Percentiles rank a stretch among this genome's conserved stretches.
These are phyloP conservation scores for Nannizzia gypsea DNA, from an alignment of 2,329 filamentous ascomycete species.

Conservation along the genomic window DNA sequence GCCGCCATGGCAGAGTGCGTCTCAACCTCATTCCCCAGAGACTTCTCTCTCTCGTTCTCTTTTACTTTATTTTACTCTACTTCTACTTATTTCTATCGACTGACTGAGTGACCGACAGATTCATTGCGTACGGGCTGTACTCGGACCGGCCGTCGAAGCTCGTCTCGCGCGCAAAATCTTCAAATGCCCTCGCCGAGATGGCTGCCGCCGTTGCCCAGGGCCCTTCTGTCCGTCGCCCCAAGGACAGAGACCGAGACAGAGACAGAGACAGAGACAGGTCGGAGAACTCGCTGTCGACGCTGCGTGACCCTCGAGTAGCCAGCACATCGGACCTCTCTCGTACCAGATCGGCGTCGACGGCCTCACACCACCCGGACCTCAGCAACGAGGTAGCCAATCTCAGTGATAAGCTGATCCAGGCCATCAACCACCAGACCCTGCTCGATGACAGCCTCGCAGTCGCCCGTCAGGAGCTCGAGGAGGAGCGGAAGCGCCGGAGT, in stretches of 20 bases:
- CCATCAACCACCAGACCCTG: conserved; percentile 89
- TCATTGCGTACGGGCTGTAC: conserved; percentile 11
- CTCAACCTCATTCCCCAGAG: conserved; percentile 4
- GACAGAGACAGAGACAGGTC: neutral
- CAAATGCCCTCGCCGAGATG: conserved; percentile 30
- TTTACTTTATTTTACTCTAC: conserved; percentile 19
- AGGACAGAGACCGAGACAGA: neutral
- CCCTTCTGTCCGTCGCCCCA: neutral
- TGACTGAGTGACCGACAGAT: conserved; percentile 15
- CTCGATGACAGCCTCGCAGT: conserved; percentile 79
- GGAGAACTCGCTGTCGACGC: conserved; percentile 33
- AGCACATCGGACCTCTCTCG: conserved; percentile 27
- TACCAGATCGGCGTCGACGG: conserved; percentile 23
- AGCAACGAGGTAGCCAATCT: conserved; percentile 73
- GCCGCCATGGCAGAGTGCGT: conserved; percentile 10
- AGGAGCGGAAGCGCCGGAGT: conserved; percentile 54
- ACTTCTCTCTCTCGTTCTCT: neutral
- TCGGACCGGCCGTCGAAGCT: conserved; percentile 23
- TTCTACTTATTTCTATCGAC: conserved; percentile 12
- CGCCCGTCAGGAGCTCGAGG: conserved; percentile 63
- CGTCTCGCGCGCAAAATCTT: conserved; percentile 35
- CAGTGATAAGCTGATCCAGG: conserved; percentile 91
- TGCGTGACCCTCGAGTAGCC: conserved; percentile 34
- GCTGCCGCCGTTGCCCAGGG: conserved; percentile 17
- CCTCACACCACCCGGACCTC: conserved; percentile 45